Conservation (phyloP, 2,329 filamentous ascomycete genomes). For the Corniculantispora saksenae region DNA sequence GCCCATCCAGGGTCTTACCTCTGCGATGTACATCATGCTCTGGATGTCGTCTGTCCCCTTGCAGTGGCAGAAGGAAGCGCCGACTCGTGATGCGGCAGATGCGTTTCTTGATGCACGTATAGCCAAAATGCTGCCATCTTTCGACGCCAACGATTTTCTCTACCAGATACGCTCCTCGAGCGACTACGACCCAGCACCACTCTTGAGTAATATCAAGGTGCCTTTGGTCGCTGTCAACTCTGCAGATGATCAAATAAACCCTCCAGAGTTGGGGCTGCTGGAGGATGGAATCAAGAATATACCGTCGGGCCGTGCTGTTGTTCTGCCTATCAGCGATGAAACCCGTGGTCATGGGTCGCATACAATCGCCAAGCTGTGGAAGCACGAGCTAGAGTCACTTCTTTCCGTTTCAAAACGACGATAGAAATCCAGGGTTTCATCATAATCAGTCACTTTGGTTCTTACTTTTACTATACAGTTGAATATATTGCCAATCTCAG, state of each 20-base stretch:
- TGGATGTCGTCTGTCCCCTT: conserved; percentile 27
- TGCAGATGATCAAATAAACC: conserved; percentile 31
- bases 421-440: no score
- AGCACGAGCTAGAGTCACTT: neutral
- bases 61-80: conserved; percentile 24
- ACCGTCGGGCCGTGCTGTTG: neutral
- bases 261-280: conserved; percentile 30
- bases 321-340: conserved; percentile 3
- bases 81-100: conserved; percentile 25
- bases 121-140: conserved; percentile 16
- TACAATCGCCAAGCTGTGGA: conserved; percentile 5
- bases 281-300: neutral
- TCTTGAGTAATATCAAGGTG: conserved; percentile 24
- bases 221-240: conserved; percentile 30
- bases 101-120: conserved; percentile 24
- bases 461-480: no score
- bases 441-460: no score
- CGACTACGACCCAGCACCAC: conserved; percentile 28
- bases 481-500: no score
- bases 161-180: conserved; percentile 23
- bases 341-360: conserved; percentile 4
- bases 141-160: neutral
- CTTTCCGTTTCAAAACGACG: neutral
- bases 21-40: conserved; percentile 24
- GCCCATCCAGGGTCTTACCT: conserved; percentile 22